Base-by-base conservation (phyloP, 495 filamentous ascomycete genomes). In the Diplogelasinospora grovesii region DNA sequence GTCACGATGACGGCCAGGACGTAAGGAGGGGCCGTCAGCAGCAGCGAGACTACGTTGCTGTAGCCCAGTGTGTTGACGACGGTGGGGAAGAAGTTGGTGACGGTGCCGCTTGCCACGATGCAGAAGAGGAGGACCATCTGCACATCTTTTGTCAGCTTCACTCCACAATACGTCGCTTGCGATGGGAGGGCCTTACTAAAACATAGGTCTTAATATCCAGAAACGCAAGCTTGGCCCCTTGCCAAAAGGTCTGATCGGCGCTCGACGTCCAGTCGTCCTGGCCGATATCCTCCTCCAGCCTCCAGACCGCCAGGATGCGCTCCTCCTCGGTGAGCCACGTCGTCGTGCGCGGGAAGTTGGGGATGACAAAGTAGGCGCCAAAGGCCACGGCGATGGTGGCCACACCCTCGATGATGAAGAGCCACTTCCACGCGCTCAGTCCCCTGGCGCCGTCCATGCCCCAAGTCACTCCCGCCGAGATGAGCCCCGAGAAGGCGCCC, bases 41-140 rank as follows among this genome's bases (percentile, higher is more conserved):
- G 75, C 8, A 92, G 77, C 1, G 86, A 81, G 14, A 69, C 54
- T 46, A 86, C 78, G 11, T 69, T 67, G 43, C 51, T 57, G 54
- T 77, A 85, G 6, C 78, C 71, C 5, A 94, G 68, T 1, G 86
- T 89, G 27, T 73, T 68, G 22, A 92, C 86, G 16, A 94, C 83
- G 10, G 85, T 83, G 0, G 87, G 86, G 66, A 93, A 90, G 73
- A 92, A 92, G 59, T 92, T 89, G n/a, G 84, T 87, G 7, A 87
- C 80, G 2, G 82, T 81, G 35, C 77, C 80, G 20, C 78, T 75
- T 20, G 79, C 75, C 10, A 86, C 78, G 57, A 87, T 82, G 52
- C 81, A 77, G 33, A 86, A 74, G 36, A 89, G 71, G 34, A 85
- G 63, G 8, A 85, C 56, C 58, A 78, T 74, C 76, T 79, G 47